These are phyloP conservation scores for Dipteronia dyeriana DNA, from an alignment of 345 rosid genomes.

Conservation along the genomic window DNA sequence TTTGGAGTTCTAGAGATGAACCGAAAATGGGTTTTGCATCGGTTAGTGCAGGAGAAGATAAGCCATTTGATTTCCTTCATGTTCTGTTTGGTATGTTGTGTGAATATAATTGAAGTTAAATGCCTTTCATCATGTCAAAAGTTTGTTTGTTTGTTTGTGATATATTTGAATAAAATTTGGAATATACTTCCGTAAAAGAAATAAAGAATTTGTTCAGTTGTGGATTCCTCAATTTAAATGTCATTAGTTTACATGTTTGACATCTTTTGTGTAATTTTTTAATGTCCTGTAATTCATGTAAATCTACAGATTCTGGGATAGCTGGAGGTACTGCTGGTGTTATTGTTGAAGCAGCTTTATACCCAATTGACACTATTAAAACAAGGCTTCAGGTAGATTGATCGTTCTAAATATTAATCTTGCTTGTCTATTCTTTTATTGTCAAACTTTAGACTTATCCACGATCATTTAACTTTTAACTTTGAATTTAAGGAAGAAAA, in stretches of 20 bases:
- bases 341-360: constrained; percentile 76
- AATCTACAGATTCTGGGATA: constrained; percentile 57
- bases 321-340: constrained; percentile 87
- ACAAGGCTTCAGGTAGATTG: constrained; percentile 72
- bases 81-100: constrained; percentile 39
- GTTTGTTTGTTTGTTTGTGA: background rate
- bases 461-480: background rate
- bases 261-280: background rate
- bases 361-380: constrained; percentile 88
- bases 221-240: background rate
- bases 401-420: background rate
- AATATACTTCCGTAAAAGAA: background rate
- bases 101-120: too few relatives aligned
- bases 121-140: too few relatives aligned
- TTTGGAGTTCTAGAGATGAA: constrained; percentile 21
- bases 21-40: constrained; percentile 13
- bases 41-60: constrained; percentile 28
- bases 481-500: background rate
- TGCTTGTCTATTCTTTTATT: too few relatives aligned
- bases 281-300: constrained; percentile 2
- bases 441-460: background rate
- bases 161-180: too few relatives aligned
- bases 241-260: background rate
- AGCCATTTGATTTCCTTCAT: constrained; percentile 41
- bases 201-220: background rate